A percentile compares a stretch with the other conserved stretches of the same genome.
Conservation (phyloP, 768 basidiomycete species). For the Coprinopsis cinerea region DNA sequence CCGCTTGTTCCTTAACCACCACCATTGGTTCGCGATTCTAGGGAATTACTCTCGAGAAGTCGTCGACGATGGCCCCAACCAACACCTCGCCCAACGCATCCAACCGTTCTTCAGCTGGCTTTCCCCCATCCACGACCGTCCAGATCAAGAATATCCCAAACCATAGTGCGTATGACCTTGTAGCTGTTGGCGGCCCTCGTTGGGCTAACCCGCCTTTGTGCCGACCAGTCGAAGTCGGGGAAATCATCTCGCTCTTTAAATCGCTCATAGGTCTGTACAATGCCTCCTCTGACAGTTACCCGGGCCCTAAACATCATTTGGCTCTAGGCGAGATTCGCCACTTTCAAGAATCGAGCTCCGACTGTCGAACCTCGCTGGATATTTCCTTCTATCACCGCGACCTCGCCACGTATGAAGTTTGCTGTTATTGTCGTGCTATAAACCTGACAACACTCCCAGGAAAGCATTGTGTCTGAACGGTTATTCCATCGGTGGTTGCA, state of each 20-base stretch:
- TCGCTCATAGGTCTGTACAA: conserved; percentile 44
- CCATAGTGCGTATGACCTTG: conserved; percentile 23
- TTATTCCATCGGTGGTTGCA: conserved; percentile 47
- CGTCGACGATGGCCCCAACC: neutral
- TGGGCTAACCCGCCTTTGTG: neutral
- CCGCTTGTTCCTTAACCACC: neutral
- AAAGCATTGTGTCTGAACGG: conserved; percentile 66
- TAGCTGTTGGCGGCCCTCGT: neutral
- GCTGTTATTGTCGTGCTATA: neutral
- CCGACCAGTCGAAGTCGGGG: conserved; percentile 24
- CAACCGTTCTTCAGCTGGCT: too few species aligned
- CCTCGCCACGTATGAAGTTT: conserved; percentile 41
- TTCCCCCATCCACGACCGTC: conserved; percentile 23
- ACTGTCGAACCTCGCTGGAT: conserved; percentile 36
- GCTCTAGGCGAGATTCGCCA: conserved; percentile 45
- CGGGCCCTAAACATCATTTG: neutral
- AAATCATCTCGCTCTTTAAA: conserved; percentile 52
- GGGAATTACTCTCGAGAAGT: neutral
- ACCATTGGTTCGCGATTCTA: neutral
- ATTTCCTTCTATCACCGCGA: conserved; percentile 50
- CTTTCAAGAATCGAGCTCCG: conserved; percentile 36
- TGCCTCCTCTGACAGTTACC: neutral
- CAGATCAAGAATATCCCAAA: conserved; percentile 44
- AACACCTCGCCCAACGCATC: neutral
- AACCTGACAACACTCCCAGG: conserved; percentile 26